phyloP scores from a whole-genome alignment of 164 flowering plant genomes.

The Tinospora cordifolia region DNA sequence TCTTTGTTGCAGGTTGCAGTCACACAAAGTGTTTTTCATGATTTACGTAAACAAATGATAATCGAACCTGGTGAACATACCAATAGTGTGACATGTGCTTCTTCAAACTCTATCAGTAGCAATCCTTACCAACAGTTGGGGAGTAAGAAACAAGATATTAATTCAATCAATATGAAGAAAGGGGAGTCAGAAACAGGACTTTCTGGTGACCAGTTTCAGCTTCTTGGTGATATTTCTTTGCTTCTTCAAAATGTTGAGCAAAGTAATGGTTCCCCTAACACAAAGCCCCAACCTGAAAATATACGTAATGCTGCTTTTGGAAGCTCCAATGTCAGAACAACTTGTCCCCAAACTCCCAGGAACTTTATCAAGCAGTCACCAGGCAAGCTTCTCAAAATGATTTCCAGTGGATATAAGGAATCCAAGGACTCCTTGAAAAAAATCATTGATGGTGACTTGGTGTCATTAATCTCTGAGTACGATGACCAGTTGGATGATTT shows the following conservation, averaged over 20 bases:
- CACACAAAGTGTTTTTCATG: constrained; percentile 74
- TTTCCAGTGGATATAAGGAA: constrained; percentile 40
- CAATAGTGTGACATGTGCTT: constrained; percentile 13
- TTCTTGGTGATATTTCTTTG: constrained; percentile 49
- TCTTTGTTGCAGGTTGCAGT: constrained; percentile 49
- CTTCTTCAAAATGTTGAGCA: constrained; percentile 59
- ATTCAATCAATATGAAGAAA: constrained; percentile 21
- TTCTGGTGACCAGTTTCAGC: constrained; percentile 36
- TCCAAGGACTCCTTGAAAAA: constrained; percentile 46
- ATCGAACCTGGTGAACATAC: constrained; percentile 30
- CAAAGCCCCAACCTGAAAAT: constrained; percentile 24
- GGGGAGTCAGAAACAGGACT: constrained; percentile 34
- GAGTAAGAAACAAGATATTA: constrained; percentile 24
- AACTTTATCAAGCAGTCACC: constrained; percentile 30
- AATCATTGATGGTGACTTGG: constrained; percentile 49
- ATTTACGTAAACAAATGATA: constrained; percentile 85
- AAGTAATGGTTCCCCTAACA: constrained; percentile 25
- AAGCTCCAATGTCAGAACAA: constrained; percentile 12
- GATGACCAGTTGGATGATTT: constrained; percentile 67
- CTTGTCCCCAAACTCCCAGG: constrained; percentile 24
- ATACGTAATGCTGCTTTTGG: constrained; percentile 10
- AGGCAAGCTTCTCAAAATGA: constrained; percentile 34
- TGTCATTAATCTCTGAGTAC: constrained; percentile 55
- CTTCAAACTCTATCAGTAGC: constrained; percentile 18
- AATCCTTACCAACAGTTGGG: constrained; percentile 23